Base-by-base conservation (phyloP, 345 rosid species). In the Isatis tinctoria region DNA sequence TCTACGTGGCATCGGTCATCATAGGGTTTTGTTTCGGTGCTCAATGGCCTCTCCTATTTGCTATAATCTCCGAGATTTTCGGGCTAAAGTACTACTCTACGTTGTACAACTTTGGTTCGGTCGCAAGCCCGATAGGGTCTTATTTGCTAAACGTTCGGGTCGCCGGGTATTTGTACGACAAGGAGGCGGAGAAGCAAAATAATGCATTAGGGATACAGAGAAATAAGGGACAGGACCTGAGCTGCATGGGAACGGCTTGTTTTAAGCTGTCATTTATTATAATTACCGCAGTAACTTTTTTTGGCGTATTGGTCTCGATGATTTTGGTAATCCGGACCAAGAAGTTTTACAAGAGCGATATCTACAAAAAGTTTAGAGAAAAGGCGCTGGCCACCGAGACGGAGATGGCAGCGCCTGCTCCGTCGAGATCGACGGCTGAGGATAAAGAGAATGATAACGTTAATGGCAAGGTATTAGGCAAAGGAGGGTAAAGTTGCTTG, bases 71-170 rank as follows among this genome's bases (percentile, higher is more conserved):
- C 0, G 86, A 86, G 71, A 62, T 86, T 10, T 84, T 86, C 10
- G 89, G 89, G 18, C 86, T 86, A 6, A 84, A 84, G 70, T 81
- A 83, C 70, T 86, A 83, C 70, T 74, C 87, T 9, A 86, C 86
- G 0, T 60, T 86, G 76, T 80, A 80, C 69, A 82, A 84, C 54
- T 73, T 82, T 3, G 87, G 86, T 3, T 63, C 82, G 0, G 64
- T 79, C 27, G 82, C 86, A 0, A 84, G 87, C 56, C 86, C 89
- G 2, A 69, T 82, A 22, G 89, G 89, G 14, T 39, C 83, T 8
- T 86, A 86, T 32, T 61, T 86, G 69, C 76, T 84, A 13, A 84
- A 77, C 53, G 86, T 84, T 17, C 60, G 63, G 16, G 83, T 86
- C n/a, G 73, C 87, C 0, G 86, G 89, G 44, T 67, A 70, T 72